Percentiles rank a stretch among this genome's conserved stretches.
Conservation (phyloP, 2,329 filamentous ascomycete genomes). For the Juglanconis sp. region DNA sequence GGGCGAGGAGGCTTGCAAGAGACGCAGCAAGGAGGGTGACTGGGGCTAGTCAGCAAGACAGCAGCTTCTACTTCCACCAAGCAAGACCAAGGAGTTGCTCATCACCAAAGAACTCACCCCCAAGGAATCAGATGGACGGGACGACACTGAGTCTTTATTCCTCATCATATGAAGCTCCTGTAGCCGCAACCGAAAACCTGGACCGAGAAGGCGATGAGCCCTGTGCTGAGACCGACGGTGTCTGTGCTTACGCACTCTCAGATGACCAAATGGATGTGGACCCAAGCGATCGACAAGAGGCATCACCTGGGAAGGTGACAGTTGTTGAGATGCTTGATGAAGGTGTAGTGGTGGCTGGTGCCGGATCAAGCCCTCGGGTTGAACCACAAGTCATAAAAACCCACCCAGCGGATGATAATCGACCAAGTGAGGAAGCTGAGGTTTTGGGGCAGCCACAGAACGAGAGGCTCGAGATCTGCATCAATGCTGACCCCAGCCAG, state of each 20-base stretch:
- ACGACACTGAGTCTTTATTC: background rate
- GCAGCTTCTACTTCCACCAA: constrained; percentile 32
- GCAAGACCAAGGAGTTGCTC: constrained; percentile 7
- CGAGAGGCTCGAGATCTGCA: background rate
- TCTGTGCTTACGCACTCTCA: background rate
- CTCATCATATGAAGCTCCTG: background rate
- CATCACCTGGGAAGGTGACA: background rate
- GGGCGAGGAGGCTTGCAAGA: background rate
- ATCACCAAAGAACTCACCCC: background rate
- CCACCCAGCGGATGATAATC: background rate
- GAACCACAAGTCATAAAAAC: background rate
- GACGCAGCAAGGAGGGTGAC: background rate
- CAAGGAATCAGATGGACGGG: background rate
- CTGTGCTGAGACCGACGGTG: background rate
- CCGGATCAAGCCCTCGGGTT: background rate
- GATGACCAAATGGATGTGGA: background rate
- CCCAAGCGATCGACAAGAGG: background rate
- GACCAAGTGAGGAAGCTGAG: background rate
- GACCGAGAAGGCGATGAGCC: background rate
- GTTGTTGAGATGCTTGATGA: background rate
- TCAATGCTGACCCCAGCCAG: background rate
- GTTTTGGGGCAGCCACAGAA: background rate
- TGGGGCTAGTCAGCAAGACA: constrained; percentile 26
- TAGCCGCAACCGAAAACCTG: background rate
- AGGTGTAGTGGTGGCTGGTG: no score